Evolutionary conservation across 169 alveolate species (phyloP).

Genomic region (Cyclospora cayetanensis): DNA sequence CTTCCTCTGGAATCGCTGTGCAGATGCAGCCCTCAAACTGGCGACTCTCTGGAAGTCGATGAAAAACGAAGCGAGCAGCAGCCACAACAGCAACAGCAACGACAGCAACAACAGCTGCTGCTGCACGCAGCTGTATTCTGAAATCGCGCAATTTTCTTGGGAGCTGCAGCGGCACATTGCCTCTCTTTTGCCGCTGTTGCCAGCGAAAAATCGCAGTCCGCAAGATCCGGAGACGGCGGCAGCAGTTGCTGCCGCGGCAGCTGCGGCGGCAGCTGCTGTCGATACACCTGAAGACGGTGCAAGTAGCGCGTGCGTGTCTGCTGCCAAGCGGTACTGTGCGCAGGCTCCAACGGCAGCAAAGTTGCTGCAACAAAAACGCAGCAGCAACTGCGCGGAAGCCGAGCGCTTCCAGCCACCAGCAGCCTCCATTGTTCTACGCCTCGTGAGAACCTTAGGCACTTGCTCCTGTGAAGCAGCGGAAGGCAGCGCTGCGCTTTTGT

Average conservation of each 20-base stretch:
- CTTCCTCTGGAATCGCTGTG: conserved; percentile 29
- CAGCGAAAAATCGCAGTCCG: not conserved
- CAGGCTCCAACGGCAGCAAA: not conserved
- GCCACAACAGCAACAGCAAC: conserved; percentile 3
- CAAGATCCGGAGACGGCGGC: conserved; percentile 9
- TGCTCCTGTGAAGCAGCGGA: conserved; percentile 51
- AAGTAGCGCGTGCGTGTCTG: not conserved
- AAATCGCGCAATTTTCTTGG: conserved; percentile 11
- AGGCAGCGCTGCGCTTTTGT: conserved; percentile 35
- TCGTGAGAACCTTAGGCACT: not conserved
- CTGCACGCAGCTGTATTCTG: not conserved
- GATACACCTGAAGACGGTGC: not conserved
- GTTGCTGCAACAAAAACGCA: not conserved
- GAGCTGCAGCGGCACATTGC: conserved; percentile 46
- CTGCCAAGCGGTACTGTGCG: not conserved
- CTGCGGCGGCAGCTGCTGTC: conserved; percentile 20
- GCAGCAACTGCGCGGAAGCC: not conserved
- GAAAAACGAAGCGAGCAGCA: conserved; percentile 23
- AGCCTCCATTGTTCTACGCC: not conserved
- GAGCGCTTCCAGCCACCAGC: not conserved
- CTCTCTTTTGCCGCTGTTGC: conserved; percentile 12
- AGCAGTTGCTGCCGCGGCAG: conserved; percentile 37
- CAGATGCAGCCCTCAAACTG: conserved; percentile 3
- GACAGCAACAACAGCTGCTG: not conserved
- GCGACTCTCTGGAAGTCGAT: conserved; percentile 24